phyloP scores from a whole-genome alignment of 2,329 filamentous ascomycete genomes.

The Xylaria sp. region DNA sequence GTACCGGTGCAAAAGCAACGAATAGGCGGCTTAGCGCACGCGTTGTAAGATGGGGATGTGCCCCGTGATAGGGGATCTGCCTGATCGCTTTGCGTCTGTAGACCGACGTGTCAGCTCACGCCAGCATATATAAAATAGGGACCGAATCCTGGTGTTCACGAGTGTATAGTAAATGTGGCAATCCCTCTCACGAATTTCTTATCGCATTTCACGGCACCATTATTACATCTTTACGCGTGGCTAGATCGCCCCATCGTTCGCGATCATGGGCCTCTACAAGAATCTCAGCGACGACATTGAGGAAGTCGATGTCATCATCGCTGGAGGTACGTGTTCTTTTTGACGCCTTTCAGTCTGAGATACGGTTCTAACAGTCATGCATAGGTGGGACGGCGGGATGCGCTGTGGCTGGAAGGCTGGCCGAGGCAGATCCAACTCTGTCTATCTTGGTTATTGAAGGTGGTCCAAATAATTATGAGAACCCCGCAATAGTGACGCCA shows the following conservation, averaged over 20 bases:
- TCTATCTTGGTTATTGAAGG: slow-evolving; percentile 34
- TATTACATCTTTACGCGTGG: background rate
- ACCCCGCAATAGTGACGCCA: slow-evolving; percentile 46
- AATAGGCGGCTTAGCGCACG: background rate
- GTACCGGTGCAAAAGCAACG: background rate
- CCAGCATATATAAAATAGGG: too few relatives aligned
- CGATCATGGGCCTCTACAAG: slow-evolving; percentile 35
- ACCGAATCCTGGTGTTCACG: too few relatives aligned
- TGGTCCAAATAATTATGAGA: slow-evolving; percentile 23
- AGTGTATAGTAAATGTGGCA: too few relatives aligned
- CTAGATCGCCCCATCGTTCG: too few relatives aligned
- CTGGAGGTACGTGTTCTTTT: slow-evolving; percentile 33
- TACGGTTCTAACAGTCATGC: background rate
- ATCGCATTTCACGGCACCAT: background rate
- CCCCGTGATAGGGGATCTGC: background rate
- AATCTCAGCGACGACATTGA: slow-evolving; percentile 28
- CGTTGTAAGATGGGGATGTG: background rate
- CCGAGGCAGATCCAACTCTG: slow-evolving; percentile 29
- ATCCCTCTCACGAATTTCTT: too few relatives aligned
- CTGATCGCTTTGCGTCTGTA: background rate
- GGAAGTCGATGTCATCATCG: slow-evolving; percentile 41
- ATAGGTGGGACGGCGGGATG: slow-evolving; percentile 33
- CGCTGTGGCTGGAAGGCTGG: slow-evolving; percentile 28
- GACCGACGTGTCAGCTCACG: too few relatives aligned
- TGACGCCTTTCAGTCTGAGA: background rate